phyloP scores from a whole-genome alignment of 2,329 filamentous ascomycete species.

The Xylariomycetidae sp. region DNA sequence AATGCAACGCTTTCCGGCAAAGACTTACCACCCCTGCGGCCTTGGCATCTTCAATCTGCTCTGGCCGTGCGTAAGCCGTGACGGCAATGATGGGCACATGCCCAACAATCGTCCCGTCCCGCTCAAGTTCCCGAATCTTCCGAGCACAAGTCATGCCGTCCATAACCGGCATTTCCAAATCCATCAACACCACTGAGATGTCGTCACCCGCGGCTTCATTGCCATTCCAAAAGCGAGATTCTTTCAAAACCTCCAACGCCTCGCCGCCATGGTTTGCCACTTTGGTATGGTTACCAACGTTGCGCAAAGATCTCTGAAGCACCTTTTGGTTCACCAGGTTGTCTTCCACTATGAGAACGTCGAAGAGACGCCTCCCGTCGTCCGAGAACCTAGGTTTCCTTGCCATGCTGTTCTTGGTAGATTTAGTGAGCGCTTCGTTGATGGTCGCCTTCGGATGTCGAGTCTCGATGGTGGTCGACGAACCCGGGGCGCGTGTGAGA shows the following conservation, averaged over 20 bases:
- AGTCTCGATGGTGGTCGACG: constrained; percentile 27
- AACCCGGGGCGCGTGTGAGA: constrained; percentile 26
- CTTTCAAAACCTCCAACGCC: constrained; percentile 51
- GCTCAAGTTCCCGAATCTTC: constrained; percentile 63
- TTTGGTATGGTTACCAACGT: constrained; percentile 53
- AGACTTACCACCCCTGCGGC: constrained; percentile 63
- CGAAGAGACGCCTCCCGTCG: constrained; percentile 33
- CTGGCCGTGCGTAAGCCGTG: constrained; percentile 71
- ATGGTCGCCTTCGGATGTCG: constrained; percentile 16
- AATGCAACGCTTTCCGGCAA: background rate
- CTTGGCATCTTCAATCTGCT: constrained; percentile 67
- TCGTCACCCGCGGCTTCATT: constrained; percentile 41
- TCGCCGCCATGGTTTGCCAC: constrained; percentile 62
- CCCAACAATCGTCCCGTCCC: constrained; percentile 50
- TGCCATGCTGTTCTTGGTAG: constrained; percentile 7
- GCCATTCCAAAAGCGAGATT: constrained; percentile 50
- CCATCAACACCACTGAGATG: constrained; percentile 69
- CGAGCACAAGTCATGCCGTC: constrained; percentile 69
- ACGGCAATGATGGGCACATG: constrained; percentile 78
- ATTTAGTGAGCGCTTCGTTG: constrained; percentile 8
- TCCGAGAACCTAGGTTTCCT: constrained; percentile 22
- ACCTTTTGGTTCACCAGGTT: constrained; percentile 63
- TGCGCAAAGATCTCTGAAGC: constrained; percentile 54
- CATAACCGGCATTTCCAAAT: constrained; percentile 80
- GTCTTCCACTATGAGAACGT: constrained; percentile 62